A percentile compares a stretch with the other conserved stretches of the same genome.
phyloP scores from a whole-genome alignment of 1,139 yeast species.

The Saccharomyces hybrid region DNA sequence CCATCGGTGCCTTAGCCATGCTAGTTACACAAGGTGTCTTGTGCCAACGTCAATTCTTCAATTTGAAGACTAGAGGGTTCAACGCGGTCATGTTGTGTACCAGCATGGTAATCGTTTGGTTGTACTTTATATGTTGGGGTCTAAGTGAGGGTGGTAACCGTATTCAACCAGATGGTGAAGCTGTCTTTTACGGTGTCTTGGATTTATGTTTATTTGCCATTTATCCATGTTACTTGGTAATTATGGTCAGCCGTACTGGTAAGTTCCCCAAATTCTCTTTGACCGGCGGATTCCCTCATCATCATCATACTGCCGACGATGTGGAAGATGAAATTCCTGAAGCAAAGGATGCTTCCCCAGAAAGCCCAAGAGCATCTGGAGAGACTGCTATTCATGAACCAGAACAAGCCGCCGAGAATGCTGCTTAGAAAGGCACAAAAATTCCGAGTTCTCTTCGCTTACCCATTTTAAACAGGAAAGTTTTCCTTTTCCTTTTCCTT shows the following conservation, averaged over 20 bases:
- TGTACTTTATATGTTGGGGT: slow-evolving; percentile 58
- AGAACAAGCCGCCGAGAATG: too few species aligned
- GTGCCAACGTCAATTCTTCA: slow-evolving; percentile 16
- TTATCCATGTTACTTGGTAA: slow-evolving; percentile 34
- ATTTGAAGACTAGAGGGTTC: slow-evolving; percentile 14
- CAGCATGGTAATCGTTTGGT: slow-evolving; percentile 30
- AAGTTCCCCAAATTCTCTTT: slow-evolving; percentile 12
- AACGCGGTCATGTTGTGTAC: slow-evolving; percentile 11
- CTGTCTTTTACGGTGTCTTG: slow-evolving; percentile 56
- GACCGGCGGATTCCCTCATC: slow-evolving; percentile 15
- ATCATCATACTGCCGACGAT: slow-evolving; percentile 32
- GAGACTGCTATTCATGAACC: slow-evolving; percentile 27
- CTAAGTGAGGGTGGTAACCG: slow-evolving; percentile 61
- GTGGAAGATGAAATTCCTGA: slow-evolving; percentile 1
- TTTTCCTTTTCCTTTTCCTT: neutral
- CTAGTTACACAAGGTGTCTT: slow-evolving; percentile 37
- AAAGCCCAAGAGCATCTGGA: slow-evolving; percentile 1
- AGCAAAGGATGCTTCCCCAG: neutral
- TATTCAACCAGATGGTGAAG: slow-evolving; percentile 60
- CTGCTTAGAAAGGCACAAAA: too few species aligned
- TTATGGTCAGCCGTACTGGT: slow-evolving; percentile 9
- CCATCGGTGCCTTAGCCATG: slow-evolving; percentile 35
- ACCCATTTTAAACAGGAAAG: too few species aligned
- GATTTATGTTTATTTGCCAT: slow-evolving; percentile 43
- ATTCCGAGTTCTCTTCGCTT: too few species aligned